Evolutionary conservation across 768 basidiomycete genomes (phyloP).

Genomic region (Boletus vermiculosoides): DNA sequence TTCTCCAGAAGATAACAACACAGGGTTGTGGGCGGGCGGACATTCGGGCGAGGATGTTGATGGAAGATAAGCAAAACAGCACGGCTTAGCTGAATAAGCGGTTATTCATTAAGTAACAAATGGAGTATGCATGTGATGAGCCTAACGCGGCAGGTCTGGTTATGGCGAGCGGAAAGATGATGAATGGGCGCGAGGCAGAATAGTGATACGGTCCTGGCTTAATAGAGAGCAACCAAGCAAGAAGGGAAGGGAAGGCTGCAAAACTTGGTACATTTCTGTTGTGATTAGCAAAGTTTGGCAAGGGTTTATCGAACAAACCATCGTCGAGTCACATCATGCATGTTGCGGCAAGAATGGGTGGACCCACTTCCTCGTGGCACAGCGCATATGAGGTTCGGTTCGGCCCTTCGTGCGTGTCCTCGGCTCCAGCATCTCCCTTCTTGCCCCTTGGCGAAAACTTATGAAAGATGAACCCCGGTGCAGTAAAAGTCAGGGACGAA

Average conservation of each 20-base stretch:
- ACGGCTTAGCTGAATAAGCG: background rate
- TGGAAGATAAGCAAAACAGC: constrained; percentile 2
- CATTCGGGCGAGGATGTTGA: background rate
- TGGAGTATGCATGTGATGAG: background rate
- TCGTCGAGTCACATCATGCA: background rate
- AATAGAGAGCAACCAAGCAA: background rate
- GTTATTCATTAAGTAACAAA: background rate
- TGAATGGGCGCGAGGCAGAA: background rate
- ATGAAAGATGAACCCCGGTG: background rate
- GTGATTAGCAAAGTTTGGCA: background rate
- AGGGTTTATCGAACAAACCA: background rate
- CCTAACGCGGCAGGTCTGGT: background rate
- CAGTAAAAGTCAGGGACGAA: background rate
- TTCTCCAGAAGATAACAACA: background rate
- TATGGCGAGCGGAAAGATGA: background rate
- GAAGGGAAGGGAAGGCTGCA: background rate
- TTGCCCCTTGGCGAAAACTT: background rate
- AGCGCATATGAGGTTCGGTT: background rate
- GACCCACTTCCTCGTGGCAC: background rate
- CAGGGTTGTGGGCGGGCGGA: background rate
- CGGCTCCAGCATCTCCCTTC: background rate
- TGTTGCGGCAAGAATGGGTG: too few species aligned
- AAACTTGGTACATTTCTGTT: background rate
- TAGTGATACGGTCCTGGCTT: background rate
- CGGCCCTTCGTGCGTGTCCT: background rate